A percentile compares a stretch with the other conserved stretches of the same genome.
Conservation (phyloP, 768 basidiomycete genomes). For the Podaxis sp. region DNA sequence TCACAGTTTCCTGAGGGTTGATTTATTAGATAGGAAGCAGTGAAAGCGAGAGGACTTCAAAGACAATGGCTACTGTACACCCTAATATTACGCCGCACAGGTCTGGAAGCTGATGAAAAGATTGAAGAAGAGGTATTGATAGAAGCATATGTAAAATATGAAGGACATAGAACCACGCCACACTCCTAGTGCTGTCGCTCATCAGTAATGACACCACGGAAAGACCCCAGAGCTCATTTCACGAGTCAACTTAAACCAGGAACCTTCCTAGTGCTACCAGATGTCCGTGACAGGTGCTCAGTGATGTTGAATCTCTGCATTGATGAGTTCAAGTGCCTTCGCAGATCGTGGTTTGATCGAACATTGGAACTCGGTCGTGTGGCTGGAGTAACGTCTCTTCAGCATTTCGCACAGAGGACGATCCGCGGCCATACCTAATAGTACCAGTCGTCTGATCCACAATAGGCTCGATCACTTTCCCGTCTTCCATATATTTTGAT, state of each 20-base stretch:
- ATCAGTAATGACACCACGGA: too few species aligned
- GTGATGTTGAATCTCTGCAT: background rate
- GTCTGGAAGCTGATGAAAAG: too few species aligned
- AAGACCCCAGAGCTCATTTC: too few species aligned
- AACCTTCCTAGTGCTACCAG: background rate
- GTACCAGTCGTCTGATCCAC: conserved; percentile 40
- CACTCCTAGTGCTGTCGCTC: too few species aligned
- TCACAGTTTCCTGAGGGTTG: too few species aligned
- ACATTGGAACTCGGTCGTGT: conserved; percentile 38
- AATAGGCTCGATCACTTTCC: conserved; percentile 27
- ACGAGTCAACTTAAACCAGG: background rate
- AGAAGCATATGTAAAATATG: too few species aligned
- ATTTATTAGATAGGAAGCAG: too few species aligned
- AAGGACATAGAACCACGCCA: too few species aligned
- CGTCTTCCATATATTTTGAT: conserved; percentile 22
- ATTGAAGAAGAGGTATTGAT: too few species aligned
- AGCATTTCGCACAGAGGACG: background rate
- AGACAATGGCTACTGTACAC: too few species aligned
- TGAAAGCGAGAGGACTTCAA: too few species aligned
- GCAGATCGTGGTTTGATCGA: conserved; percentile 35
- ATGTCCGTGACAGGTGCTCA: background rate
- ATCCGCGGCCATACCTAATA: conserved; percentile 31
- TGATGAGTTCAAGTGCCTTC: conserved; percentile 33
- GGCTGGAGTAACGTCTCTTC: conserved; percentile 20
- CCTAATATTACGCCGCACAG: too few species aligned